Evolutionary conservation across 768 basidiomycete genomes (phyloP).

Genomic region (Mycena maculata): DNA sequence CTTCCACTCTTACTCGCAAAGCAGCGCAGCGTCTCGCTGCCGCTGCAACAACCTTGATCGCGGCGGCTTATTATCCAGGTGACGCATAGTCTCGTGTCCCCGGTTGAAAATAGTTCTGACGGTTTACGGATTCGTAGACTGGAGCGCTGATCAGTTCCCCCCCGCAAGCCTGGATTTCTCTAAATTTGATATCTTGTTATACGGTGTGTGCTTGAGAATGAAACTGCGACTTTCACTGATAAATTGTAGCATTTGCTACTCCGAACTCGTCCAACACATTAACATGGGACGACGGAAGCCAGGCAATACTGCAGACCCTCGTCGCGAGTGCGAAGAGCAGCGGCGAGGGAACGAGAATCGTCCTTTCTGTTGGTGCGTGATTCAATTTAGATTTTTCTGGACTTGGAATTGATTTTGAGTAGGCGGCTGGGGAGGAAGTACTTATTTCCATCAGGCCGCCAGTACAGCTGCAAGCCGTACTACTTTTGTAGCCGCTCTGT

Average conservation of each 20-base stretch:
- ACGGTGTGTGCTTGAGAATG: constrained; percentile 36
- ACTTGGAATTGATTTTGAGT: constrained; percentile 14
- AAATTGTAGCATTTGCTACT: constrained; percentile 61
- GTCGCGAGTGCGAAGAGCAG: constrained; percentile 59
- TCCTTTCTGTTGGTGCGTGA: constrained; percentile 60
- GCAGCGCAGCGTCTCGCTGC: constrained; percentile 20
- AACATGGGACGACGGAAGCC: constrained; percentile 55
- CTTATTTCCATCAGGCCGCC: constrained; percentile 63
- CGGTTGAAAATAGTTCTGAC: neutral
- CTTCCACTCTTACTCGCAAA: constrained; percentile 56
- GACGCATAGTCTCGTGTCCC: constrained; percentile 43
- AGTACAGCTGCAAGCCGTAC: constrained; percentile 49
- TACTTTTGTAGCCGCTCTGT: constrained; percentile 59
- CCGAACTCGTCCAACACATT: constrained; percentile 59
- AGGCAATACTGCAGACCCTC: constrained; percentile 55
- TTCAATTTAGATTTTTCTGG: constrained; percentile 44
- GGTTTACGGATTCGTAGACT: constrained; percentile 39
- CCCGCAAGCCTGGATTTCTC: constrained; percentile 58
- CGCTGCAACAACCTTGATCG: constrained; percentile 35
- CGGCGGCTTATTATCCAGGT: constrained; percentile 48
- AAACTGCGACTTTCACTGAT: neutral
- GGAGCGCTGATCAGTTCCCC: constrained; percentile 30
- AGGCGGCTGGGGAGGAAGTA: constrained; percentile 65
- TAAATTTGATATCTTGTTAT: constrained; percentile 63
- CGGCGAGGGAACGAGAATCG: constrained; percentile 61